Percentiles rank a stretch among this genome's conserved stretches.
Evolutionary conservation across 257 asterid species (phyloP).

Genomic region (Solanum chilense): DNA sequence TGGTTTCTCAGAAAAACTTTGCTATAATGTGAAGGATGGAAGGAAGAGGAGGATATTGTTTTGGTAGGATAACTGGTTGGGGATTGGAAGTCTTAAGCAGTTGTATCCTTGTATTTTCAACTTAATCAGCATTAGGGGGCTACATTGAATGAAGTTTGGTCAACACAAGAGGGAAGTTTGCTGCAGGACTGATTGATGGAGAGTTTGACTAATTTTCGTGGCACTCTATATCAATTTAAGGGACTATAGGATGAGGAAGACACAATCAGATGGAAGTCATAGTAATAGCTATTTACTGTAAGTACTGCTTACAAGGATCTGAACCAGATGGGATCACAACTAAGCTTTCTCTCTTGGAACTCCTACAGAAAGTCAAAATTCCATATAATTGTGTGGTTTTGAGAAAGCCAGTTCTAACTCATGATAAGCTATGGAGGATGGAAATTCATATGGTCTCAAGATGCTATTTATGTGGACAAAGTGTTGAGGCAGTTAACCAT

Average conservation of each 20-base stretch:
- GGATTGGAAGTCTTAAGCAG: neutral
- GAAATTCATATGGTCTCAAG: neutral
- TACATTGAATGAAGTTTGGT: neutral
- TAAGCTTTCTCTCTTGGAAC: neutral
- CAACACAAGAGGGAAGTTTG: neutral
- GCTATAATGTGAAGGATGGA: neutral
- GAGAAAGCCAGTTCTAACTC: neutral
- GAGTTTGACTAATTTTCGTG: neutral
- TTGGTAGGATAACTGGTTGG: neutral
- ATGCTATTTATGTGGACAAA: neutral
- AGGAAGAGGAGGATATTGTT: neutral
- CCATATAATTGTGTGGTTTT: neutral
- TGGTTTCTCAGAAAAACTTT: neutral
- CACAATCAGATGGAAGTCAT: neutral
- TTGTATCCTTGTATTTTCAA: neutral
- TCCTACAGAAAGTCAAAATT: neutral
- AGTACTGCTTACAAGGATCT: neutral
- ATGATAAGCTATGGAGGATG: neutral
- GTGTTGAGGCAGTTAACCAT: neutral
- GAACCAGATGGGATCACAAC: neutral
- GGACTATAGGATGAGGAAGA: neutral
- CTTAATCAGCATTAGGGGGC: neutral
- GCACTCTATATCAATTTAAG: neutral
- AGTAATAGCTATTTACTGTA: neutral
- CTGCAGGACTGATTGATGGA: neutral